Evolutionary conservation across 2,329 filamentous ascomycete genomes (phyloP), one percentile per base, ranked within the genome.

Genomic region (Ceratocystis ficicola): DNA sequence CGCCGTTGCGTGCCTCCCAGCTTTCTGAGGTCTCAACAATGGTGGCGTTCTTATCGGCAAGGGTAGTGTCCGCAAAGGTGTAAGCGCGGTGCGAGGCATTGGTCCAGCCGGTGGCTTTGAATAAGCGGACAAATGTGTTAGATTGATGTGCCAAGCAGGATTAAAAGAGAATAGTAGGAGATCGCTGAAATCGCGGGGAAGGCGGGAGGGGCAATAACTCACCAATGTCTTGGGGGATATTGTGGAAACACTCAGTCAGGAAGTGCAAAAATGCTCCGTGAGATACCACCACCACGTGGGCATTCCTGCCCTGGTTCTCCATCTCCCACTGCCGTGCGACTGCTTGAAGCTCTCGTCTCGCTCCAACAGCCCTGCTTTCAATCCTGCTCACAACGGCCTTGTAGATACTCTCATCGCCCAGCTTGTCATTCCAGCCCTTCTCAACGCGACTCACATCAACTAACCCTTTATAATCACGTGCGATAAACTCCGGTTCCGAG

Each of bases 201-300:
- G 8, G 36, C 3, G 10, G 36, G 36, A 44, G 12, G 10, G 22
- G 10, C 1, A 65, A 65, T 63, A 36, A 72, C 78, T 66, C 73
- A 80, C 79, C 76, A 67, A 68, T 69, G 0, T 71, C 70, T 2
- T 78, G 71, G 71, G 75, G 73, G 28, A 82, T 80, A 52, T 85
- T 87, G 65, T 84, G 79, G 84, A 86, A 95, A 71, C 95, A 90
- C 70, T 91, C 83, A 0, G 89, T 94, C 69, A 96, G 77, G 71
- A 90, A 95, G 74, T 96, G 91, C 71, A 95, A 73, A 70, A 92
- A 88, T 0, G 88, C 89, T 1, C 91, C 91, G 71, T 95, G 91
- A 2, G 89, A 87, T 6, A 95, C 89, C 1, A 91, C 80, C 0
- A 87, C 84, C 32, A 95, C 82, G 70, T 93, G 82, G 2, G 77